Evolutionary conservation across 768 basidiomycete genomes (phyloP).

Genomic region (Hygrocybe punicea): DNA sequence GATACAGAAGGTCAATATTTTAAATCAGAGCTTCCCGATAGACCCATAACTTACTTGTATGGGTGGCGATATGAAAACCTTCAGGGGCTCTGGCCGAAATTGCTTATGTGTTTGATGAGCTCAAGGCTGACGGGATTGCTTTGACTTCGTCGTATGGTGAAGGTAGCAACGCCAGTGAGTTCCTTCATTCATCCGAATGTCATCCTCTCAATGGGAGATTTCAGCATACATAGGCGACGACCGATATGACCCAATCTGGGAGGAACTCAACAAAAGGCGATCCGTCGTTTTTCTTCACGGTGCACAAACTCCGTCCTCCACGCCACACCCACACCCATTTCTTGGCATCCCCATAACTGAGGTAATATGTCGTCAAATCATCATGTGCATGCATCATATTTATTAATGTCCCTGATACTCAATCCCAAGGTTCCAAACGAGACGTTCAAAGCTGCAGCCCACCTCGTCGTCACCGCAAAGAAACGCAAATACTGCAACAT

Average conservation of each 20-base stretch:
- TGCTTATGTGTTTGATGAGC: slow-evolving; percentile 53
- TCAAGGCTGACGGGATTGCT: slow-evolving; percentile 62
- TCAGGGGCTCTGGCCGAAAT: slow-evolving; percentile 62
- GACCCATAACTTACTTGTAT: not conserved
- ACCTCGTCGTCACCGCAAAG: slow-evolving; percentile 67
- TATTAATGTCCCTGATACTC: not conserved
- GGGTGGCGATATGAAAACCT: not conserved
- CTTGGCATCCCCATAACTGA: slow-evolving; percentile 69
- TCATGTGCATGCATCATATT: not conserved
- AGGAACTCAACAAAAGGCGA: slow-evolving; percentile 56
- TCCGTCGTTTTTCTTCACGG: slow-evolving; percentile 74
- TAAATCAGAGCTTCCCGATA: not conserved
- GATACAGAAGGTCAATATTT: slow-evolving; percentile 53
- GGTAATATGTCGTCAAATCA: slow-evolving; percentile 34
- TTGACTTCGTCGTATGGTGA: slow-evolving; percentile 66
- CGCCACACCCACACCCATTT: slow-evolving; percentile 57
- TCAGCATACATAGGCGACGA: slow-evolving; percentile 67
- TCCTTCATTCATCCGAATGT: not conserved
- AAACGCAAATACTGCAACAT: slow-evolving; percentile 59
- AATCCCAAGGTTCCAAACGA: slow-evolving; percentile 66
- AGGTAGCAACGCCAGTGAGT: slow-evolving; percentile 49
- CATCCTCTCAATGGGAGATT: not conserved
- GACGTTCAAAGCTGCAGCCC: slow-evolving; percentile 77
- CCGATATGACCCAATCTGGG: slow-evolving; percentile 63
- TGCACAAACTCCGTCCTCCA: slow-evolving; percentile 60